phyloP scores from a whole-genome alignment of 176 grass and related monocot genomes.

The Aegilops bicornis region DNA sequence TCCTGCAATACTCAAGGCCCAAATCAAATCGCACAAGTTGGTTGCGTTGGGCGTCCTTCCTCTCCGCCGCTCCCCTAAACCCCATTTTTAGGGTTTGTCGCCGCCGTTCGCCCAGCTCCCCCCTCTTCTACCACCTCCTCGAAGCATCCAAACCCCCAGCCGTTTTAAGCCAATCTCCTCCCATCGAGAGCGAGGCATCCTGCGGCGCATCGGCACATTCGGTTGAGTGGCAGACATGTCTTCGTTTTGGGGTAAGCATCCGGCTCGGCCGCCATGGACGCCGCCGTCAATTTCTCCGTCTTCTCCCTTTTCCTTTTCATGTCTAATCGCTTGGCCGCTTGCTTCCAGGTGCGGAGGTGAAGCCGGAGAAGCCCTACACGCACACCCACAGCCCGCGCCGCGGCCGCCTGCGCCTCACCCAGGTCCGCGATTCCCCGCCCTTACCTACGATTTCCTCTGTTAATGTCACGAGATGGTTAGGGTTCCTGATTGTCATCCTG shows the following conservation, averaged over 20 bases:
- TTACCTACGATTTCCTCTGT: background rate
- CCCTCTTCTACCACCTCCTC: slow-evolving; percentile 18
- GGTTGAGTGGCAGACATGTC: slow-evolving; percentile 31
- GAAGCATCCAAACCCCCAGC: background rate
- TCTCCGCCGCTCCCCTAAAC: slow-evolving; percentile 20
- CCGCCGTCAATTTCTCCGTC: background rate
- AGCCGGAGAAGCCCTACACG: slow-evolving; percentile 76
- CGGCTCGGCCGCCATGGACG: background rate
- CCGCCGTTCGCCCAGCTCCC: background rate
- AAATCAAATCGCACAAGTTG: background rate
- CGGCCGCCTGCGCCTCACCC: slow-evolving; percentile 70
- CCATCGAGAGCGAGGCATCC: background rate
- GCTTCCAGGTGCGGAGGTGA: slow-evolving; percentile 63
- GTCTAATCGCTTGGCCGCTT: background rate
- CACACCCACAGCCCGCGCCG: slow-evolving; percentile 30
- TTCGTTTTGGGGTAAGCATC: slow-evolving; percentile 80
- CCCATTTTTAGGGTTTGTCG: slow-evolving; percentile 48
- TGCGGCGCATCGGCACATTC: background rate
- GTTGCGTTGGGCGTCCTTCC: background rate
- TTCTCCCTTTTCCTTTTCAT: background rate
- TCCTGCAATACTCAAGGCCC: background rate
- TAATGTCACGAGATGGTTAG: background rate
- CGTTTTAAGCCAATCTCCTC: background rate
- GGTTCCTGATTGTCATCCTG: background rate
- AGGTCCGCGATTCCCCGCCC: slow-evolving; percentile 36